Percentiles rank a stretch among this genome's conserved stretches.
phyloP scores from a whole-genome alignment of 2,329 filamentous ascomycete genomes.

The Diaporthe sp. region DNA sequence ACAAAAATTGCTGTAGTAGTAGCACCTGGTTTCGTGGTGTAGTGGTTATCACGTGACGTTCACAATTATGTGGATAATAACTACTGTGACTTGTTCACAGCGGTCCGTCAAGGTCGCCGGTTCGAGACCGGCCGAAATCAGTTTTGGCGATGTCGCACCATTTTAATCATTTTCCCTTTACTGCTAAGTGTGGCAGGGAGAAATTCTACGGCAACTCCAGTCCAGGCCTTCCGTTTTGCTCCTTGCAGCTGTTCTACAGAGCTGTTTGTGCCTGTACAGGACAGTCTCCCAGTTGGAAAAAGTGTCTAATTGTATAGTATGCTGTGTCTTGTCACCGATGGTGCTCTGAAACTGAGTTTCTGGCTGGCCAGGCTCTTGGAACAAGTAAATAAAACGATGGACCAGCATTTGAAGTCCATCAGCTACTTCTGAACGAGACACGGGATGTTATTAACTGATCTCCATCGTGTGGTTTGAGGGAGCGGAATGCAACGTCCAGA shows the following conservation, averaged over 20 bases:
- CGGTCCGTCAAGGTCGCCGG: constrained; percentile 35
- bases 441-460: not conserved
- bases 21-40: not conserved
- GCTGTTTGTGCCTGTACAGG: not conserved
- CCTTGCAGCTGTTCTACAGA: not conserved
- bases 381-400: not conserved
- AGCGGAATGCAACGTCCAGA: not conserved
- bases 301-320: not conserved
- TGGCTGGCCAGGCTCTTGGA: not conserved
- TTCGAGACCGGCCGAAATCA: constrained; percentile 33
- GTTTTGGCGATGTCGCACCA: too few species aligned
- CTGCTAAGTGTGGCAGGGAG: too few species aligned
- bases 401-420: not conserved
- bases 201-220: too few species aligned
- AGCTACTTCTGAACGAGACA: not conserved
- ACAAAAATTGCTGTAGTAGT: fast-evolving
- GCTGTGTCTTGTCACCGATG: not conserved
- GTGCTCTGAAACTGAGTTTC: not conserved
- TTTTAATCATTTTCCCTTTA: too few species aligned
- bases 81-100: not conserved
- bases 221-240: not conserved
- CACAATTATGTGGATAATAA: constrained; percentile 28
- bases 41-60: constrained; percentile 39
- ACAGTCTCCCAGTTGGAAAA: not conserved
- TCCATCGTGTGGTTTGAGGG: not conserved